These are phyloP conservation scores for Arthrobotrys sphaeroides DNA, from an alignment of 2,329 filamentous ascomycete species.

Conservation along the genomic window DNA sequence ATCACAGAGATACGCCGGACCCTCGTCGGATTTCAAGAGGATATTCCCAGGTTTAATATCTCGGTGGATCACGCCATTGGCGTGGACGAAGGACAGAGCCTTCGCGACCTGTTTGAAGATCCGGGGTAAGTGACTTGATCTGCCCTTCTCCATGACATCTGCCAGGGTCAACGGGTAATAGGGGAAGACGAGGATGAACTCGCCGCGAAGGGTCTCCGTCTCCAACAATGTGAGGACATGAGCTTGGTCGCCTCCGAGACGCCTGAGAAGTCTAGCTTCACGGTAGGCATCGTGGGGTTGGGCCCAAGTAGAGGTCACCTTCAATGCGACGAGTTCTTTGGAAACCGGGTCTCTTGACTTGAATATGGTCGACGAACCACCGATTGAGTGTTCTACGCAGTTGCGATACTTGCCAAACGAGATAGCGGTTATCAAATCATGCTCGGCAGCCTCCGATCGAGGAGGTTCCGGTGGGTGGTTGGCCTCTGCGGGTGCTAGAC, in stretches of 20 bases:
- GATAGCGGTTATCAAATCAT: conserved; percentile 4
- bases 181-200: conserved; percentile 83
- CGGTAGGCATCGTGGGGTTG: conserved; percentile 84
- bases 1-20: conserved; percentile 82
- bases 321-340: conserved; percentile 73
- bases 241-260: conserved; percentile 66
- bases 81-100: conserved; percentile 74
- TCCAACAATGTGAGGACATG: conserved; percentile 75
- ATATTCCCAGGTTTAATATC: conserved; percentile 95
- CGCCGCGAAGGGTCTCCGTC: conserved; percentile 72
- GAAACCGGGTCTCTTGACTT: conserved; percentile 67
- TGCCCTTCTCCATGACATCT: conserved; percentile 68
- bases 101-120: conserved; percentile 54
- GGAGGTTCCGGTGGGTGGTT: background rate
- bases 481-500: background rate
- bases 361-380: conserved; percentile 85
- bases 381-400: conserved; percentile 64
- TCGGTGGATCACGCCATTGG: conserved; percentile 82
- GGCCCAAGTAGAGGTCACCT: conserved; percentile 79
- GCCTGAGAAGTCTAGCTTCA: conserved; percentile 77
- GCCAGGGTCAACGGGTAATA: conserved; percentile 80
- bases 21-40: conserved; percentile 72
- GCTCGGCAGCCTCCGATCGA: background rate
- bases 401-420: conserved; percentile 61
- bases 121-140: conserved; percentile 23